Percentiles rank a stretch among this genome's conserved stretches.
phyloP scores from a whole-genome alignment of 768 basidiomycete genomes.

The Suillus plorans region DNA sequence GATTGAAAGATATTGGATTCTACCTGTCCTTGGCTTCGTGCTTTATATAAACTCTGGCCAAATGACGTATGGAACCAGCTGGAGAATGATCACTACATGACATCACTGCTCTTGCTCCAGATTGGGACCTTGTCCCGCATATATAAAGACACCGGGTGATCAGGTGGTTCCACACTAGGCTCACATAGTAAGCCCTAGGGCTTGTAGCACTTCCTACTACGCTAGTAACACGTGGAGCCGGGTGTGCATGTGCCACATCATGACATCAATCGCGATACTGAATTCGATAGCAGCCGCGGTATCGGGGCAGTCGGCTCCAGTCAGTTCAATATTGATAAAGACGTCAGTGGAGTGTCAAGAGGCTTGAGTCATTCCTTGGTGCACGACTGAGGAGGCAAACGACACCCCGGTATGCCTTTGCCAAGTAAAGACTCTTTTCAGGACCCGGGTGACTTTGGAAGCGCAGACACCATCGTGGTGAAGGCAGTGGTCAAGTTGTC shows the following conservation, averaged over 20 bases:
- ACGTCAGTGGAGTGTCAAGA: not conserved
- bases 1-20: not conserved
- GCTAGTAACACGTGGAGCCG: not conserved
- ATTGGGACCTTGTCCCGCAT: no score
- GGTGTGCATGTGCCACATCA: not conserved
- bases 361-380: not conserved
- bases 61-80: not conserved
- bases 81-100: not conserved
- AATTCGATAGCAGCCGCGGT: not conserved
- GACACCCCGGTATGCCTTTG: not conserved
- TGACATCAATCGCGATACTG: not conserved
- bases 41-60: not conserved
- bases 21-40: not conserved
- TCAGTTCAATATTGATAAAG: not conserved
- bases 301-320: not conserved
- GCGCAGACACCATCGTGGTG: not conserved
- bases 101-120: not conserved
- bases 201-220: not conserved
- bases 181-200: not conserved
- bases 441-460: not conserved
- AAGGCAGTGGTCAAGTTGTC: not conserved
- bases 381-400: not conserved
- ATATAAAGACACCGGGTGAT: no score
- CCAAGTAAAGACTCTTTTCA: not conserved
- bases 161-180: not conserved